These are phyloP conservation scores for Chlorophyllum brunneum DNA, from an alignment of 768 basidiomycete species.

Conservation along the genomic window DNA sequence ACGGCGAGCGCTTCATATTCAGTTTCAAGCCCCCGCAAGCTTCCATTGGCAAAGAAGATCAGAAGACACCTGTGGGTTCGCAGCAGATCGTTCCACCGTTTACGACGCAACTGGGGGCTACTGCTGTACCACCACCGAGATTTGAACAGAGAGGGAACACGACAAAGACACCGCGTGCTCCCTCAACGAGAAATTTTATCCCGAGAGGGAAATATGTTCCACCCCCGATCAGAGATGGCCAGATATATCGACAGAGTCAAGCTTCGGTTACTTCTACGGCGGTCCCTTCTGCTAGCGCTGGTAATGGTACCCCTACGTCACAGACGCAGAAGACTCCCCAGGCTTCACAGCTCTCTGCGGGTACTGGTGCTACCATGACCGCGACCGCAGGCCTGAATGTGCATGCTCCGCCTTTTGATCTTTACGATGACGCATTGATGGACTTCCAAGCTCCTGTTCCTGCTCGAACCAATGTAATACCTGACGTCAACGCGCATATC, in stretches of 20 bases:
- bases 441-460: neutral
- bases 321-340: neutral
- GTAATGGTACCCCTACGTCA: neutral
- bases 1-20: neutral
- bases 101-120: neutral
- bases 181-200: neutral
- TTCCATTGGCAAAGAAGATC: conserved; percentile 1
- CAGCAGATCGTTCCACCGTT: neutral
- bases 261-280: neutral
- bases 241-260: neutral
- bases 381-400: neutral
- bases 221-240: neutral
- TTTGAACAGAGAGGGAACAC: neutral
- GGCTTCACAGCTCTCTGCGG: neutral
- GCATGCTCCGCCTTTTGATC: neutral
- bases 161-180: neutral
- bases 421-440: neutral
- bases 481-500: conserved; percentile 1
- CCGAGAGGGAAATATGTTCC: conserved; percentile 1
- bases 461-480: neutral
- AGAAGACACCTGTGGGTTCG: neutral
- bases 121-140: neutral
- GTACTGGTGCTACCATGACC: neutral
- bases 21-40: neutral
- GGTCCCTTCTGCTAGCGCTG: neutral